Conservation (phyloP, 352 stramenopile genomes). For the Phytophthora sp. region DNA sequence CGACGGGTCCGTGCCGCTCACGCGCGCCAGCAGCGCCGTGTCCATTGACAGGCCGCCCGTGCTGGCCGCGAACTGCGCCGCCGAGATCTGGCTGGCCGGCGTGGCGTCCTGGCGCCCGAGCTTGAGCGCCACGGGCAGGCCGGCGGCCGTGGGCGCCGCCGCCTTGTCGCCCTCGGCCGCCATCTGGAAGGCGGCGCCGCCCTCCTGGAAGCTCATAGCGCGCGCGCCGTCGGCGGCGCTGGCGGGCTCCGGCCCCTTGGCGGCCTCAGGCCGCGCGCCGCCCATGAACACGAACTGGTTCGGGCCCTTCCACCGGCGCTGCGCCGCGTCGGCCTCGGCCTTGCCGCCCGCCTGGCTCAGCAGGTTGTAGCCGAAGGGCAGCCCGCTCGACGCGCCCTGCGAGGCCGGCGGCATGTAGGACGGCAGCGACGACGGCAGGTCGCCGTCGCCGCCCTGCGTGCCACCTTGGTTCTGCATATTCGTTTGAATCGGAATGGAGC, state of each 20-base stretch:
- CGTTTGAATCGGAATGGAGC: background rate
- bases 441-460: constrained; percentile 33
- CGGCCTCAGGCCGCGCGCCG: constrained; percentile 2
- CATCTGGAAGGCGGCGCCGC: constrained; percentile 28
- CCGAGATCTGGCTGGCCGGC: constrained; percentile 59
- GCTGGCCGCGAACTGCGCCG: constrained; percentile 81
- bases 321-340: constrained; percentile 27
- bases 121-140: constrained; percentile 23
- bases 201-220: constrained; percentile 69
- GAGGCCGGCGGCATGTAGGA: constrained; percentile 66
- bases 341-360: constrained; percentile 33
- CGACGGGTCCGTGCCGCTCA: constrained; percentile 80
- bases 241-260: too few relatives aligned
- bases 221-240: constrained; percentile 68
- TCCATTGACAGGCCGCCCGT: constrained; percentile 83
- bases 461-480: constrained; percentile 33
- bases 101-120: constrained; percentile 45
- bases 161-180: constrained; percentile 34
- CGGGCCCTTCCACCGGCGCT: constrained; percentile 63
- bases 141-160: constrained; percentile 6
- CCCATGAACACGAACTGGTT: constrained; percentile 60
- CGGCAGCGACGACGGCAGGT: constrained; percentile 75
- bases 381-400: constrained; percentile 4
- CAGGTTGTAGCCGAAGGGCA: constrained; percentile 46
- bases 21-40: constrained; percentile 75